These are phyloP conservation scores for Aureobasidium sp. DNA, from an alignment of 2,329 filamentous ascomycete species.

Conservation along the genomic window DNA sequence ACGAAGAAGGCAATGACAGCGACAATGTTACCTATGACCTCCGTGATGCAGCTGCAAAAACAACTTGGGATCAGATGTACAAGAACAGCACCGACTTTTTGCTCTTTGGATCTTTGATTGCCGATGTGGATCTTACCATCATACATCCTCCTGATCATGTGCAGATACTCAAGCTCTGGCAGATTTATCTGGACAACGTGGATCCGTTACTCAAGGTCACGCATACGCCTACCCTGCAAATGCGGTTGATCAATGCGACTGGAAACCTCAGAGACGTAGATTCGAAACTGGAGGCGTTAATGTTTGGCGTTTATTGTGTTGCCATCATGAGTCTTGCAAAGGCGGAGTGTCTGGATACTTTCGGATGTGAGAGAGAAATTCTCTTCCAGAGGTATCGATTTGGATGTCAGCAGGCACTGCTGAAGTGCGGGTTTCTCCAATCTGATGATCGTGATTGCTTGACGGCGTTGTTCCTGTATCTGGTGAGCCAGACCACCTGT, in stretches of 20 bases:
- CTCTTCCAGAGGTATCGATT: slow-evolving; percentile 39
- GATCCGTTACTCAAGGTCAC: slow-evolving; percentile 67
- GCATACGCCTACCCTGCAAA: slow-evolving; percentile 64
- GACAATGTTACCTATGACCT: slow-evolving; percentile 28
- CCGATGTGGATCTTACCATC: slow-evolving; percentile 38
- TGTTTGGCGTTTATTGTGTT: slow-evolving; percentile 61
- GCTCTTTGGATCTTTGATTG: slow-evolving; percentile 44
- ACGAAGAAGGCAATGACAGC: slow-evolving; percentile 3
- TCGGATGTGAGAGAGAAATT: slow-evolving; percentile 33
- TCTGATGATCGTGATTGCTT: slow-evolving; percentile 39
- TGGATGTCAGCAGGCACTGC: slow-evolving; percentile 42
- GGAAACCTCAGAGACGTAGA: slow-evolving; percentile 50
- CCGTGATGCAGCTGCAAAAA: slow-evolving; percentile 34
- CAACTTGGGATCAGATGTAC: slow-evolving; percentile 40
- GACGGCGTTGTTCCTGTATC: slow-evolving; percentile 48
- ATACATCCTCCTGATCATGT: slow-evolving; percentile 60
- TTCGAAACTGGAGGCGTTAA: slow-evolving; percentile 53
- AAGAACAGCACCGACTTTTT: slow-evolving; percentile 40
- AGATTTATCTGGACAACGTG: slow-evolving; percentile 65
- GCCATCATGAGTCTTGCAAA: slow-evolving; percentile 50
- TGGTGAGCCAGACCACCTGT: slow-evolving; percentile 27
- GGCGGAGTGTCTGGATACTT: slow-evolving; percentile 44
- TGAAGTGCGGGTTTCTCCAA: slow-evolving; percentile 38
- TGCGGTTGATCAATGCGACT: slow-evolving; percentile 56
- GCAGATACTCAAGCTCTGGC: slow-evolving; percentile 66